Evolutionary conservation across 2,329 filamentous ascomycete species (phyloP).

Genomic region (Colletotrichum tropicale): DNA sequence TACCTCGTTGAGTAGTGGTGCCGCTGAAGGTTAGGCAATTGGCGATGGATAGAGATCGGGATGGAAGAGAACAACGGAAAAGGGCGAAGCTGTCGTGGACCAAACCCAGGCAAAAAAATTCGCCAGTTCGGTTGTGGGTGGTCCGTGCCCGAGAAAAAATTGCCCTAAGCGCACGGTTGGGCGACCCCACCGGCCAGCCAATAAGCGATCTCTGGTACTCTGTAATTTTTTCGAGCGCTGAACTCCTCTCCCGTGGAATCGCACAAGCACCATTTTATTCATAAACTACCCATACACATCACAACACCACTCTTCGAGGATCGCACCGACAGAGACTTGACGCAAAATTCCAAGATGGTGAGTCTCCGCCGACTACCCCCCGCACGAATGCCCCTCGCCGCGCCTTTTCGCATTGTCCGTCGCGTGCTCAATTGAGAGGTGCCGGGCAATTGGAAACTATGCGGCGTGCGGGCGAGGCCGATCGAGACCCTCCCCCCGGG

Average conservation of each 20-base stretch:
- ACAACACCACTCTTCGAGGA: slow-evolving; percentile 67
- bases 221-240: not conserved
- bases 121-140: slow-evolving; percentile 40
- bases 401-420: not conserved
- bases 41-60: slow-evolving; percentile 24
- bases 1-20: slow-evolving; percentile 44
- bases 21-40: slow-evolving; percentile 30
- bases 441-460: not conserved
- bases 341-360: slow-evolving; percentile 64
- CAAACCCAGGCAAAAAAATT: slow-evolving; percentile 21
- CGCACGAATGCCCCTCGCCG: not conserved
- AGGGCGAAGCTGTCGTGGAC: not conserved
- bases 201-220: slow-evolving; percentile 2
- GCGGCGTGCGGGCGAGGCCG: not conserved
- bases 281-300: slow-evolving; percentile 38
- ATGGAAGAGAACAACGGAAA: slow-evolving; percentile 13
- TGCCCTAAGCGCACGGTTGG: slow-evolving; percentile 41
- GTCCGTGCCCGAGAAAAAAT: slow-evolving; percentile 43
- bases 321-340: slow-evolving; percentile 62
- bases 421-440: not conserved
- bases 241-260: slow-evolving; percentile 8
- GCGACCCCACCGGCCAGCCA: slow-evolving; percentile 7
- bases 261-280: slow-evolving; percentile 28
- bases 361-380: slow-evolving; percentile 33
- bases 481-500: not conserved